A percentile compares a stretch with the other conserved stretches of the same genome.
Conservation (phyloP, 768 basidiomycete species). For the Tylopilus felleus region DNA sequence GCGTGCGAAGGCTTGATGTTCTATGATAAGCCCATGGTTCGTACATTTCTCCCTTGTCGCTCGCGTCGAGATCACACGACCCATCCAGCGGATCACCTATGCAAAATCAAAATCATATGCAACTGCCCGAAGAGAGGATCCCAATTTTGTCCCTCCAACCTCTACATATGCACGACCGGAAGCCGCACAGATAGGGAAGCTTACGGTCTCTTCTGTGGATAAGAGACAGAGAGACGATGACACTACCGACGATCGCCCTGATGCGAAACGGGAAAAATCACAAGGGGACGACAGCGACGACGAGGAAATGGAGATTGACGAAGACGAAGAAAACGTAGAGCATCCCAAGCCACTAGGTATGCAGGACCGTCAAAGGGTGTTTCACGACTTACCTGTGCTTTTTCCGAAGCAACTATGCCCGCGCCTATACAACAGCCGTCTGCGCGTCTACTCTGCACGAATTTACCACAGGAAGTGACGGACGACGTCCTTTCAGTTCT, state of each 20-base stretch:
- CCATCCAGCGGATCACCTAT: slow-evolving; percentile 78
- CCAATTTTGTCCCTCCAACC: slow-evolving; percentile 72
- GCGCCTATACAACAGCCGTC: slow-evolving; percentile 53
- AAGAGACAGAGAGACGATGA: slow-evolving; percentile 71
- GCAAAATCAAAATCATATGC: slow-evolving; percentile 89
- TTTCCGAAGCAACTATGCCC: slow-evolving; percentile 39
- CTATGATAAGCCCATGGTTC: slow-evolving; percentile 88
- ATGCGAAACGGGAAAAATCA: slow-evolving; percentile 66
- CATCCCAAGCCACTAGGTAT: slow-evolving; percentile 44
- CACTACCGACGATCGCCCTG: slow-evolving; percentile 48
- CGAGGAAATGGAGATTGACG: slow-evolving; percentile 94
- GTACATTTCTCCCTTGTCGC: slow-evolving; percentile 27
- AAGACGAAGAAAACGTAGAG: slow-evolving; percentile 66
- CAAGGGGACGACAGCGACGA: slow-evolving; percentile 65
- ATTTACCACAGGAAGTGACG: slow-evolving; percentile 88
- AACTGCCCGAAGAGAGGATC: slow-evolving; percentile 74
- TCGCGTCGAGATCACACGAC: slow-evolving; percentile 10
- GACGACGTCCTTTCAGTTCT: slow-evolving; percentile 82
- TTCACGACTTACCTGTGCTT: slow-evolving; percentile 13
- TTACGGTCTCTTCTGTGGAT: slow-evolving; percentile 38
- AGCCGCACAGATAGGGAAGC: slow-evolving; percentile 38
- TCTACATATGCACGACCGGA: slow-evolving; percentile 56
- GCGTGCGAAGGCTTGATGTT: slow-evolving; percentile 91
- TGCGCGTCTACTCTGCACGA: slow-evolving; percentile 69
- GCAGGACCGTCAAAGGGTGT: slow-evolving; percentile 26